Base-by-base conservation (phyloP, 345 rosid species). In the Eucalyptus pumila region DNA sequence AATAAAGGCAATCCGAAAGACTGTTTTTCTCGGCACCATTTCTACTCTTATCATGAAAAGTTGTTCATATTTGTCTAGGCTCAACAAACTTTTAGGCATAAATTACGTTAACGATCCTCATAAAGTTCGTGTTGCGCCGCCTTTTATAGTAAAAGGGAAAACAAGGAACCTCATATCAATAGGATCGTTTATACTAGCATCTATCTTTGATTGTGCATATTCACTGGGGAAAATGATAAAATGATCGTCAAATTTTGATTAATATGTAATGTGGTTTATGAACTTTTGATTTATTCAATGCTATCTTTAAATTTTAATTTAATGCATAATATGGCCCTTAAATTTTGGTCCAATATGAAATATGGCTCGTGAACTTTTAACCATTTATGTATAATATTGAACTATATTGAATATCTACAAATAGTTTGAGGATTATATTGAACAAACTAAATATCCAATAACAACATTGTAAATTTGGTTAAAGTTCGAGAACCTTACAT, bases 191-290 rank as follows among this genome's bases (percentile, higher is more conserved):
- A 40, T 34, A 34, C 8, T 17, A 40, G 23, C 81, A 34, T 72
- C 7, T 9, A 23, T 72, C 40, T 72, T 72, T 9, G 40, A 72
- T 72, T 72, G 8, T 9, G 26, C 8, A 17, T 1, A 10, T 19
- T 34, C 13, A 72, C 1, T 17, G 3, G 23, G 24, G 1, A 72
- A 72, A 34, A 34, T 19, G 24, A 69, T 19, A 34, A 9, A 69
- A 69, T 69, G 14, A 6, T 34, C 4, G 0, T 3, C 17, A 5
- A 72, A 10, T 0, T 72, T 17, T 72, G 14, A 6, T 34, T 19
- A 34, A 32, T 17, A 5, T 69, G 24, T 6, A 4, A 17, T 34
- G 0, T 9, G 6, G 2, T 72, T 5, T 1, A 1, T 17, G 1
- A 34, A 4, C 0, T 34, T 69, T 72, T 62, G 4, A 27, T 27